Evolutionary conservation across 345 rosid genomes (phyloP).

Genomic region (Euphorbia tirucalli): DNA sequence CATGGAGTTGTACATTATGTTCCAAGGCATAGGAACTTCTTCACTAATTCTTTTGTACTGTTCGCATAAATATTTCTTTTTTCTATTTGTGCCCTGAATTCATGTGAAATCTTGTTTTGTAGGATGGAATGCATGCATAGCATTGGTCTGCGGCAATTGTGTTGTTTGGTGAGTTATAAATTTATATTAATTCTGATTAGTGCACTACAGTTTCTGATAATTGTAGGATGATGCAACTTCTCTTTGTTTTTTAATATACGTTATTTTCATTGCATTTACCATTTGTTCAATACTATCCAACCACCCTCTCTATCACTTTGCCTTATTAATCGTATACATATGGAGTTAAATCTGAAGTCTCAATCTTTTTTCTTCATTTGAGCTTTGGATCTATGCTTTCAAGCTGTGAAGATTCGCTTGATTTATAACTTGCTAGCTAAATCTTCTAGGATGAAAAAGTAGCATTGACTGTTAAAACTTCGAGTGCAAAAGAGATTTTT

Average conservation of each 20-base stretch:
- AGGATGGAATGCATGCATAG: slow-evolving; percentile 99
- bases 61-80: neutral
- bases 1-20: neutral
- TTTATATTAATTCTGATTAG: slow-evolving; percentile 13
- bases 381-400: no score
- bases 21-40: no score
- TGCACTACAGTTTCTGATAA: neutral
- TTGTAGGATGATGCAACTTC: neutral
- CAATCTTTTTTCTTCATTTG: no score
- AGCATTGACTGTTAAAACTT: no score
- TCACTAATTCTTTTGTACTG: no score
- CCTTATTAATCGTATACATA: no score
- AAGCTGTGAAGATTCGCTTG: no score
- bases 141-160: slow-evolving; percentile 93
- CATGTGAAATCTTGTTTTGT: slow-evolving; percentile 15
- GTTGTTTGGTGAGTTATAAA: slow-evolving; percentile 77
- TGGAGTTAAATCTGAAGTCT: no score
- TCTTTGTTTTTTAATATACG: neutral
- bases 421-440: no score
- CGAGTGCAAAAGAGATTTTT: no score
- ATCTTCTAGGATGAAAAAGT: no score
- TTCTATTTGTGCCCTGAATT: slow-evolving; percentile 5
- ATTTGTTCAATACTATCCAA: neutral
- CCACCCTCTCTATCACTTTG: neutral
- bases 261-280: neutral